Evolutionary conservation across 192 early-diverging fungal species (phyloP), one percentile per base, ranked within the genome.

Genomic region (Backusella parvicylindrica): DNA sequence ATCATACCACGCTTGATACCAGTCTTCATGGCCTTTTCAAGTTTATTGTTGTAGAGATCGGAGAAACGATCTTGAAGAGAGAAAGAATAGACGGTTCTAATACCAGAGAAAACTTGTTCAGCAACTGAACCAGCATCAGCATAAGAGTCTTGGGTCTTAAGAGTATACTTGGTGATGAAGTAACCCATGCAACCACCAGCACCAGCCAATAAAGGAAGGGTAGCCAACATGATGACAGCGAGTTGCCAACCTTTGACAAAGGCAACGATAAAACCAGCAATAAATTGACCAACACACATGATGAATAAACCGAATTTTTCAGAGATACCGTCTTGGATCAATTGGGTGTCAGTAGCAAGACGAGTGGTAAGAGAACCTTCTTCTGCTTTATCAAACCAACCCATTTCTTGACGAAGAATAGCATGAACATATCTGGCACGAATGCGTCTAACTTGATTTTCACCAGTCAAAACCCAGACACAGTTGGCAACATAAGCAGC

Each of bases 71-170:
- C 81, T 85, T 96, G 87, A 13, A 87, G 91, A 68, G 89, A 90
- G 82, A 98, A 97, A 2, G 95, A 86, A 71, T 86, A 87, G 26
- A 98, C 92, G 3, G 95, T 98, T 56, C 94, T 87, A 71, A 97
- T 93, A 6, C 88, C 85, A 31, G 90, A 82, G 37, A 98, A 78
- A 1, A 91, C 93, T 76, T 98, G 92, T 76, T 94, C 89, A 0
- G 95, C 95, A 35, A 97, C 83, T 21, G 88, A 90, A 67, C 95
- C 95, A 1, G 95, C 95, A 31, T 79, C 83, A 6, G 92, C 96
- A 76, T 95, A 96, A 5, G 90, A 82, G 70, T 87, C 82, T 41
- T 88, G 75, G 28, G 86, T 86, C 31, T 73, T 71, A n/a, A 35
- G 72, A 1, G 86, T 72, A 41, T 65, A 76, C 35, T 81, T 90